Conservation (phyloP, 2,329 filamentous ascomycete genomes). For the Calonectria fujianensis region DNA sequence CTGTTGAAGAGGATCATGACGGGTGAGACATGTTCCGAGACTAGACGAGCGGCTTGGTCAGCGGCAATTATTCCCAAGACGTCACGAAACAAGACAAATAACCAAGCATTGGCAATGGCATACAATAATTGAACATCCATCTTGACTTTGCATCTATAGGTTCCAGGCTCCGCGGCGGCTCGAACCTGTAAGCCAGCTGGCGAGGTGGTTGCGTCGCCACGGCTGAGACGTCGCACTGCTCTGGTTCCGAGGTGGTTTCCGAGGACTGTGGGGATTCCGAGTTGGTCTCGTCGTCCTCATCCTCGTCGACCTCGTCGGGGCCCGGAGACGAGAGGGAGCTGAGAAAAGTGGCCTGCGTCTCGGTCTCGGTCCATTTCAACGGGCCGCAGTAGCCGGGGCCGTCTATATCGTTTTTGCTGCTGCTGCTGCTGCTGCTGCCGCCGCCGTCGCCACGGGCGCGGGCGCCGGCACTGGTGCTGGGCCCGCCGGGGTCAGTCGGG, state of each 20-base stretch:
- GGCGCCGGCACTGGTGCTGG: background rate
- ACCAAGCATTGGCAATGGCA: background rate
- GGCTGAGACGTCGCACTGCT: background rate
- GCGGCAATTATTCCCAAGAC: background rate
- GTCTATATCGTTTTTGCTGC: background rate
- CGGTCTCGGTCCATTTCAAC: constrained; percentile 30
- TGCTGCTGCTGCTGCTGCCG: background rate
- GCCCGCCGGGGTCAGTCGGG: background rate
- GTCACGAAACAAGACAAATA: background rate
- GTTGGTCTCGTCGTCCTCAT: constrained; percentile 24
- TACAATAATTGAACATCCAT: constrained; percentile 44
- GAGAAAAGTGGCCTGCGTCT: constrained; percentile 1
- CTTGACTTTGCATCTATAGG: constrained; percentile 36
- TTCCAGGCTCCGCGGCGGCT: constrained; percentile 17
- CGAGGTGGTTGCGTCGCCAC: background rate
- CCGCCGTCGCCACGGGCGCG: background rate
- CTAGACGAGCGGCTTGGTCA: constrained; percentile 11
- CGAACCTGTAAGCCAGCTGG: background rate
- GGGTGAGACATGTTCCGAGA: constrained; percentile 38
- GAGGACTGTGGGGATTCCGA: constrained; percentile 32
- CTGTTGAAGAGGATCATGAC: constrained; percentile 40
- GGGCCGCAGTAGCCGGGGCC: constrained; percentile 30
- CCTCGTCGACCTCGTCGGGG: background rate
- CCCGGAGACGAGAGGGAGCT: background rate
- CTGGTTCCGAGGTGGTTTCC: constrained; percentile 33